Base-by-base conservation (phyloP, 331 rosid genomes). In the Quercus lobata region DNA sequence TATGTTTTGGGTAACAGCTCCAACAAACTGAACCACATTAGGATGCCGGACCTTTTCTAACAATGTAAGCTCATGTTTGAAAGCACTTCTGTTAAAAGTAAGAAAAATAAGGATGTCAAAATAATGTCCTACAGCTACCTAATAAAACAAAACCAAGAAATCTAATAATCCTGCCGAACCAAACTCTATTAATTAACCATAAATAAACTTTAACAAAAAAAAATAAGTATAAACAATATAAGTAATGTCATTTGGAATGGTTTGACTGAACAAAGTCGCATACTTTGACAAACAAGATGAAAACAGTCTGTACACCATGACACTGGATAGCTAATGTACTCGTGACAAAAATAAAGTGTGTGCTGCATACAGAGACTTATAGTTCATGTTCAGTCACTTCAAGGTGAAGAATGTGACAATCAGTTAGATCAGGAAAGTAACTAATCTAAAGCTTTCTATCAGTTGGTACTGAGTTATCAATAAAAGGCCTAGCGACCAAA, bases 11-110 rank as follows among this genome's bases (percentile, higher is more conserved):
- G 99, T 96, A 80, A 96, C 98, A 61, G 99, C 99, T 68, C 99
- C 99, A 85, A 96, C 99, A 87, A 96, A 96, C 87, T 96, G 98
- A 81, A 96, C 91, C 32, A 96, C 88, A 37, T 96, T 96, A 52
- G 99, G 99, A 88, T 96, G 99, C 55, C 99, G 93, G 56, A 92
- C 99, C 93, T 87, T 96, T 89, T 96, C 98, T 79, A 96, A 82
- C 87, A 96, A 73, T 0, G 90, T 93, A 60, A 96, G 91, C 88
- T 96, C 99, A 17, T 93, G 90, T 82, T 90, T 91, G 99, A 96
- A 96, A 77, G 92, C 91, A 79, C 83, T 90, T 83, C 99, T 96
- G 88, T 61, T 72, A 37, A 69, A 81, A 61, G 76, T 72, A 57
- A 72, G 34, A 63, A 80, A 76, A 69, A 75, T 57, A 60, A 46